Percentiles rank a stretch among this genome's conserved stretches.
phyloP scores from a whole-genome alignment of 2,329 filamentous ascomycete genomes.

The Diaporthe vaccinii region DNA sequence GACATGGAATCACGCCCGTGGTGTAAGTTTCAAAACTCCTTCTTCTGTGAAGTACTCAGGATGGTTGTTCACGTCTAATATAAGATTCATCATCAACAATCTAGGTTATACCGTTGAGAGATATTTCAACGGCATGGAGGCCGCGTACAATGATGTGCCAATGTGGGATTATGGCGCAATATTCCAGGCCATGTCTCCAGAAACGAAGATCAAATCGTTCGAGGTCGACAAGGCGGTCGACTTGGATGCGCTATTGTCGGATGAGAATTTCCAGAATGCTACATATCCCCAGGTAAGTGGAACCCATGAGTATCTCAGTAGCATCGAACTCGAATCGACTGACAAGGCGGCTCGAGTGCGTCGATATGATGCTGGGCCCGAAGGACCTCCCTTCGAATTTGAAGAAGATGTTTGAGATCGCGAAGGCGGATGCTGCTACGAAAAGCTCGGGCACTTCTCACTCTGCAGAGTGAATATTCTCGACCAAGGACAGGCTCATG shows the following conservation, averaged over 20 bases:
- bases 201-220: background rate
- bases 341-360: background rate
- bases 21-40: slow-evolving; percentile 34
- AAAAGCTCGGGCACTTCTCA: background rate
- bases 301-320: no score
- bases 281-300: background rate
- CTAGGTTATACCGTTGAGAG: slow-evolving; percentile 43
- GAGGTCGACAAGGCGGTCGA: background rate
- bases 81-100: slow-evolving; percentile 41
- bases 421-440: background rate
- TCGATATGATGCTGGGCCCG: background rate
- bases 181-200: background rate
- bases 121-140: slow-evolving; percentile 41
- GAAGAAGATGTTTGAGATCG: background rate
- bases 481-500: background rate
- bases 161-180: slow-evolving; percentile 41
- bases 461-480: background rate
- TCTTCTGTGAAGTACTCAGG: background rate
- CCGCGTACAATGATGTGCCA: slow-evolving; percentile 41
- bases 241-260: background rate
- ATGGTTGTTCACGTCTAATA: background rate
- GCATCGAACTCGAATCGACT: background rate
- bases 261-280: background rate
- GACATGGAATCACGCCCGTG: slow-evolving; percentile 38
- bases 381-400: background rate